A percentile compares a stretch with the other conserved stretches of the same genome.
phyloP scores from a whole-genome alignment of 352 stramenopile genomes.

The Elongisporangium prolatum region DNA sequence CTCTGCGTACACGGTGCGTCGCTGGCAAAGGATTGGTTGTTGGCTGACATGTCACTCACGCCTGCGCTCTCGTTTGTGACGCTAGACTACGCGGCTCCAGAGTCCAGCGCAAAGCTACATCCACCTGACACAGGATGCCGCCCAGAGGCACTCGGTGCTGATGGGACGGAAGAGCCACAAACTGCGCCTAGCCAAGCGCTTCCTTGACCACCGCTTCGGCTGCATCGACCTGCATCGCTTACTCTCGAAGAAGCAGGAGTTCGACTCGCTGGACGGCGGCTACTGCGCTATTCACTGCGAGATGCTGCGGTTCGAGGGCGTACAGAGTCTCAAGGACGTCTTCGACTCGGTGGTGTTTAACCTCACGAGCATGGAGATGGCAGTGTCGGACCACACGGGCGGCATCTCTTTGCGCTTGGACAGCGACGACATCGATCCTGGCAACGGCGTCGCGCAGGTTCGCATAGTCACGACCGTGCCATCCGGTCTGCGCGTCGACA shows the following conservation, averaged over 20 bases:
- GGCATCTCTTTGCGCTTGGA: conserved; percentile 22
- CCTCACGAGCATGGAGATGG: conserved; percentile 36
- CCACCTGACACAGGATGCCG: not conserved
- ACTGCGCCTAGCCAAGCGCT: not conserved
- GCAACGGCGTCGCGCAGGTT: conserved; percentile 25
- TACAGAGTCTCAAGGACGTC: conserved; percentile 22
- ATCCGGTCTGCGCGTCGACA: conserved; percentile 26
- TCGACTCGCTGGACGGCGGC: not conserved
- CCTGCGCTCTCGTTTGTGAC: not conserved
- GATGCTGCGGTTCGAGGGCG: conserved; percentile 12
- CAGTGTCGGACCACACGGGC: conserved; percentile 29
- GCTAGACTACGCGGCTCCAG: not conserved
- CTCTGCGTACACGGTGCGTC: not conserved
- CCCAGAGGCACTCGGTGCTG: not conserved
- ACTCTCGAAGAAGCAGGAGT: not conserved
- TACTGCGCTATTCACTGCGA: not conserved
- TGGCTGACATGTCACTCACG: not conserved
- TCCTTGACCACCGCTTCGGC: not conserved
- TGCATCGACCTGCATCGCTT: not conserved
- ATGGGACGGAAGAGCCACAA: not conserved
- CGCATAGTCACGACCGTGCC: conserved; percentile 24
- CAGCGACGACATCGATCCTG: conserved; percentile 24
- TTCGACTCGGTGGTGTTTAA: conserved; percentile 32
- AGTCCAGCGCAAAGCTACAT: not conserved
- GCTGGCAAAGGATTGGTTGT: too few species aligned